These are phyloP conservation scores for Cordyceps tenuipes DNA, from an alignment of 2,329 filamentous ascomycete genomes.

Conservation along the genomic window DNA sequence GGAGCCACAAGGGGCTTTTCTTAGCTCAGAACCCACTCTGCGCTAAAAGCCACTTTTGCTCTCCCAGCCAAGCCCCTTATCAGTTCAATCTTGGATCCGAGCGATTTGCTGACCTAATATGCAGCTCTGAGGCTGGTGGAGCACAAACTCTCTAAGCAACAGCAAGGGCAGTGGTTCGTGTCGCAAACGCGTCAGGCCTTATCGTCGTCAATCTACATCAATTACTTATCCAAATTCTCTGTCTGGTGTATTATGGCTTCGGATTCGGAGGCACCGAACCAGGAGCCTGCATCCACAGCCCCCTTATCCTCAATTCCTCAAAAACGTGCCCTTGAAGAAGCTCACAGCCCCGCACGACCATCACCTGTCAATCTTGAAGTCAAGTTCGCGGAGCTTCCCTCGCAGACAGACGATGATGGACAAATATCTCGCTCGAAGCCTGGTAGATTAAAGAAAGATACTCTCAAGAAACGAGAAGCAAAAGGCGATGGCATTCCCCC, in stretches of 20 bases:
- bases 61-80: not conserved
- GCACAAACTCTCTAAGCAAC: too few relatives aligned
- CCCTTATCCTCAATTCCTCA: slow-evolving; percentile 46
- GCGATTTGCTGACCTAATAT: slow-evolving; percentile 6
- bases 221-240: not conserved
- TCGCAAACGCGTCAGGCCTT: slow-evolving; percentile 1
- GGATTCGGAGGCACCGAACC: slow-evolving; percentile 29
- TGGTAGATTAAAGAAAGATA: slow-evolving; percentile 53
- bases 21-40: not conserved
- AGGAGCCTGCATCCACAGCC: slow-evolving; percentile 32
- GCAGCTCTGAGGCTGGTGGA: not conserved
- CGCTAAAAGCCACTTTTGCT: slow-evolving; percentile 7
- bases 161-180: not conserved
- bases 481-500: slow-evolving; percentile 48
- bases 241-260: slow-evolving; percentile 24
- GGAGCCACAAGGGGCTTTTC: slow-evolving; percentile 9
- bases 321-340: slow-evolving; percentile 60
- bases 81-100: slow-evolving; percentile 7
- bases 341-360: slow-evolving; percentile 60
- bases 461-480: slow-evolving; percentile 59
- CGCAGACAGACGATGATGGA: slow-evolving; percentile 37
- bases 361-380: slow-evolving; percentile 67
- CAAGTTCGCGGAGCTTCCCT: slow-evolving; percentile 30
- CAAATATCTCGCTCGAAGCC: slow-evolving; percentile 29
- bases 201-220: not conserved